phyloP scores from a whole-genome alignment of 2,329 filamentous ascomycete species.

The Colletotrichum ledebouriae region DNA sequence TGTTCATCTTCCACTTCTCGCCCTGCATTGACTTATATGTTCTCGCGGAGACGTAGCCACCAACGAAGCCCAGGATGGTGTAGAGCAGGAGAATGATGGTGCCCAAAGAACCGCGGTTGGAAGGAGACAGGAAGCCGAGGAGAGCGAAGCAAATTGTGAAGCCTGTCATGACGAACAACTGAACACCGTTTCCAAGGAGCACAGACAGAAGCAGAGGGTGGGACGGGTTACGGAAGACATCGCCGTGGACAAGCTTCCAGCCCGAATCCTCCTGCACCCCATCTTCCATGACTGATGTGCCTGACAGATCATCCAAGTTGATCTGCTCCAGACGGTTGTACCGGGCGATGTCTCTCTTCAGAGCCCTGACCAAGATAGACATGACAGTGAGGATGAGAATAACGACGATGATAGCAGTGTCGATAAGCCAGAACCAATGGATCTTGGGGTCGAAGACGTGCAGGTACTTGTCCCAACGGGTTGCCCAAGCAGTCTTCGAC shows the following conservation, averaged over 20 bases:
- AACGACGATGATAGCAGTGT: constrained; percentile 93
- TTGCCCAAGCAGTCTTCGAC: constrained; percentile 91
- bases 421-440: constrained; percentile 97
- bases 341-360: constrained; percentile 94
- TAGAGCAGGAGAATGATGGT: constrained; percentile 95
- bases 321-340: constrained; percentile 96
- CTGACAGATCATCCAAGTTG: constrained; percentile 88
- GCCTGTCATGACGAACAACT: constrained; percentile 97
- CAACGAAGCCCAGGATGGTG: constrained; percentile 91
- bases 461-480: constrained; percentile 98
- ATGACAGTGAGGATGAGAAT: constrained; percentile 92
- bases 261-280: constrained; percentile 97
- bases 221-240: constrained; percentile 92
- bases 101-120: constrained; percentile 92
- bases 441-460: constrained; percentile 98
- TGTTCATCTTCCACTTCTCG: constrained; percentile 95
- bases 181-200: constrained; percentile 91
- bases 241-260: constrained; percentile 98
- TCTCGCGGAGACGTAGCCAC: constrained; percentile 89
- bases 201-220: constrained; percentile 88
- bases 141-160: constrained; percentile 94
- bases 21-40: constrained; percentile 96
- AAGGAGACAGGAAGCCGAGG: constrained; percentile 93
- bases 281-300: constrained; percentile 84
- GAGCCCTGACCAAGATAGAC: constrained; percentile 88